Evolutionary conservation across 2,329 filamentous ascomycete species (phyloP), one percentile per base, ranked within the genome.

Genomic region (Alternaria triticimaculans): DNA sequence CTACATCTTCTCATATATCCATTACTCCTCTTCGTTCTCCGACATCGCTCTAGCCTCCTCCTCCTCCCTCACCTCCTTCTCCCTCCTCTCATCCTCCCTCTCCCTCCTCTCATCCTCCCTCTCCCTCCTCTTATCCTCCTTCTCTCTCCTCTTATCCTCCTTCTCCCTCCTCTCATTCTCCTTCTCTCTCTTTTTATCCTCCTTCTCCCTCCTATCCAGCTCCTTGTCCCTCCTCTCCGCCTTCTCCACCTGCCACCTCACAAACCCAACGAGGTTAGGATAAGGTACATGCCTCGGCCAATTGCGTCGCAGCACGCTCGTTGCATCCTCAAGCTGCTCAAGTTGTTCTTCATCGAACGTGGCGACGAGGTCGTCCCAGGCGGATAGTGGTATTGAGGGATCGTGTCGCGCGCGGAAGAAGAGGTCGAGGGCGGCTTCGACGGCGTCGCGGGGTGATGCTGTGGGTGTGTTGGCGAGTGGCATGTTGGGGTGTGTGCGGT

Each of bases 351-450:
- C 37, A 11, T 5, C 2, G 1, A 41, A 41, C 0, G 37, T 41
- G 37, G 0, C 37, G 1, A 41, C 15, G 15, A 41, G 4, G 8
- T 41, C 37, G 3, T 41, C 37, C 37, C 37, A 41, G 0, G 5
- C 37, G 37, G 2, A 3, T 11, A 2, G n/a, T 0, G 6, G 8
- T 18, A 41, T 5, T 6, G 37, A 41, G 0, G 37, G 15, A 0
- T 41, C 37, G 5, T 41, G 37, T 0, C 37, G 37, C 3, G 37
- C 37, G 37, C 37, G 37, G 37, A 5, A 18, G 37, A 41, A 11
- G 8, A 18, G 37, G 9, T 41, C n/a, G 37, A 41, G n/a, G 37
- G 37, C n/a, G n/a, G 9, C 37, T 6, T 41, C 37, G 37, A 41
- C 37, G 15, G 37, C 37, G 37, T 6, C 4, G 37, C 9, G 37